A percentile compares a stretch with the other conserved stretches of the same genome.
These are phyloP conservation scores for Raddia distichophylla DNA, from an alignment of 176 grass and related monocot species.

Conservation along the genomic window DNA sequence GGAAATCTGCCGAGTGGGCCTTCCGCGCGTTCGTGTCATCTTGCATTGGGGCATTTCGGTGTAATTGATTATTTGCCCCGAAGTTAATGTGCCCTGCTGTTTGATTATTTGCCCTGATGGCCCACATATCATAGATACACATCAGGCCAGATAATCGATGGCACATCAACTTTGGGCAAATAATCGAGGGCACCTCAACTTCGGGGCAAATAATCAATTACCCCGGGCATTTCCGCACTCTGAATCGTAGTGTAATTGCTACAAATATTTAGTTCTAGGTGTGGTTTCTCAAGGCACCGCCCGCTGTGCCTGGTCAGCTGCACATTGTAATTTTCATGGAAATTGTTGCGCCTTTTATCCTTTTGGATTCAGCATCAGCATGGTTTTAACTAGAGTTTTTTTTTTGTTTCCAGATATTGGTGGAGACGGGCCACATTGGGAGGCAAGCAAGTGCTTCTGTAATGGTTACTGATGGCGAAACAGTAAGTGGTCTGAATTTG, in stretches of 20 bases:
- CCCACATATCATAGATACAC: no score
- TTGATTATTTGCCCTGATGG: no score
- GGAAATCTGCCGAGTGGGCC: neutral
- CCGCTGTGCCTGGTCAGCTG: neutral
- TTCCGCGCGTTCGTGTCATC: neutral
- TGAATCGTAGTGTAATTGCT: neutral
- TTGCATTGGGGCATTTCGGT: neutral
- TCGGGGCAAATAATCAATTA: no score
- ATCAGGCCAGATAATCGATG: no score
- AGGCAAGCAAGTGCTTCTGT: conserved; percentile 94
- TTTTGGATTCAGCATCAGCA: neutral
- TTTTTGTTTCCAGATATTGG: conserved; percentile 65
- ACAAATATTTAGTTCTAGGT: neutral
- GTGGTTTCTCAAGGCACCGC: no score
- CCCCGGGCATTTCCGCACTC: no score
- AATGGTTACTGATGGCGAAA: conserved; percentile 91
- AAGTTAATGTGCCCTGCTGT: no score
- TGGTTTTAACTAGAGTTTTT: conserved; percentile 7
- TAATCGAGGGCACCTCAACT: no score
- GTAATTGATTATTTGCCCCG: no score
- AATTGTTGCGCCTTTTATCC: neutral
- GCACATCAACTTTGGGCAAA: no score
- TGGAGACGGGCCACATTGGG: conserved; percentile 98
- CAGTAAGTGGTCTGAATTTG: conserved; percentile 50
- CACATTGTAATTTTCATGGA: neutral